Evolutionary conservation across 2,329 filamentous ascomycete genomes (phyloP), one percentile per base, ranked within the genome.

Genomic region (Neurospora sp.): DNA sequence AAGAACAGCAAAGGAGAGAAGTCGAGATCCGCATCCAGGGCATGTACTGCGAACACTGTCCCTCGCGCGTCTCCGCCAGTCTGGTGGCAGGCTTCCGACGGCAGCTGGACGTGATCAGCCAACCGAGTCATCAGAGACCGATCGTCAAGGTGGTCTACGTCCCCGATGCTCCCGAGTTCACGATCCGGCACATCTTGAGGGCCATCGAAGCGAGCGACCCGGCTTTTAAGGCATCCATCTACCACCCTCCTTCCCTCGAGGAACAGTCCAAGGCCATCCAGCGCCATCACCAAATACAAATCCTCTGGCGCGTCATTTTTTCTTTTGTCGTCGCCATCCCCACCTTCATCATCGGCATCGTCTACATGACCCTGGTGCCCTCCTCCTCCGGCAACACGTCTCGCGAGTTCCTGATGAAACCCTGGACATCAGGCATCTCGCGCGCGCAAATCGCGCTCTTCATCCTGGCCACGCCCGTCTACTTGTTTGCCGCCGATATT

Each of bases 331-430:
- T 91, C 6, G 89, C 91, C 23, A 89, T 97, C 65, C 94, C 95
- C 1, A 92, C 92, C 0, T 94, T 97, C 74, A 78, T 97, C 67
- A 88, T 97, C 46, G 94, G 95, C 3, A 92, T 97, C 68, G 89
- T 97, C 1, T 97, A 92, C 81, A 97, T 97, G 94, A 92, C 87
- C 71, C 84, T 97, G 1, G 85, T 97, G 0, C 82, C 89, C 0
- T 78, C 83, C 0, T 78, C 83, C 3, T 41, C 40, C 1, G 79
- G 83, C 1, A 86, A 93, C 74, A 73, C 79, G 0, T 83, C 84
- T 12, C 88, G 89, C 70, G 82, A 83, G 72, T 92, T 87, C 74
- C 81, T 96, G 65, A 93, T 93, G 86, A 78, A 85, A 72, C 87
- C 89, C 0, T 90, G 92, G 83, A 87, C 85, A 73, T 88, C 86